Base-by-base conservation (phyloP, 1,139 yeast species). In the Diutina mesorugosa region DNA sequence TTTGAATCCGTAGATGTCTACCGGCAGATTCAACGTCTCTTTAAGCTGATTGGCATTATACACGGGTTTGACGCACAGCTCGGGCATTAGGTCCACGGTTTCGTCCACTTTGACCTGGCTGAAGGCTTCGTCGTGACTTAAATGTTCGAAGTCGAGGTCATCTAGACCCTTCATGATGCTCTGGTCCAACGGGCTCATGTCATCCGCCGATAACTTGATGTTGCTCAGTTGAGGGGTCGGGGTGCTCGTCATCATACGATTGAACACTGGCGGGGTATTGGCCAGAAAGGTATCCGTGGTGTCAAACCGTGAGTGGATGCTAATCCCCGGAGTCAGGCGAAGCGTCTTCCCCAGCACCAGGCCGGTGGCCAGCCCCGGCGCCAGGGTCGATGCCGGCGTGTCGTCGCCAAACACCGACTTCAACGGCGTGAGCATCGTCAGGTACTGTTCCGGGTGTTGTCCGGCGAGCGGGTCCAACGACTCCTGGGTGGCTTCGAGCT, bases 1-100 rank as follows among this genome's bases (percentile, higher is more conserved):
- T 62, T 81, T 84, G 71, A 91, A 91, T 1, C 98, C 98, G 65
- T 91, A 91, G 55, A 91, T 71, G 67, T 91, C 98, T n/a, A 28
- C n/a, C 4, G 53, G 53, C 53, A 32, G 53, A 6, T 30, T 32
- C 6, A 50, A 12, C 7, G 21, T 21, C 9, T 32, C 14, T 32
- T 32, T 50, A 10, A 50, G 30, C 45, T 29, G 45, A 18, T 4
- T n/a, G n/a, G 16, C 53, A 10, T 50, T 38, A 30, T 32, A n/a
- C 14, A 32, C 32, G 16, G 41, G 28, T 16, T 50, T 16, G 35
- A 50, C 32, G 16, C 28, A 8, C 38, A 26, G 38, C 8, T 48
- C 35, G 41, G 38, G 51, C 29, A 26, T 4, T 1, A 18, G 9
- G 8, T 18, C 47, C 48, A 26, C 9, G 7, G 28, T 9, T 6